A percentile compares a stretch with the other conserved stretches of the same genome.
phyloP scores from a whole-genome alignment of 805 yeast species.

The Nakazawaea molendinolei region DNA sequence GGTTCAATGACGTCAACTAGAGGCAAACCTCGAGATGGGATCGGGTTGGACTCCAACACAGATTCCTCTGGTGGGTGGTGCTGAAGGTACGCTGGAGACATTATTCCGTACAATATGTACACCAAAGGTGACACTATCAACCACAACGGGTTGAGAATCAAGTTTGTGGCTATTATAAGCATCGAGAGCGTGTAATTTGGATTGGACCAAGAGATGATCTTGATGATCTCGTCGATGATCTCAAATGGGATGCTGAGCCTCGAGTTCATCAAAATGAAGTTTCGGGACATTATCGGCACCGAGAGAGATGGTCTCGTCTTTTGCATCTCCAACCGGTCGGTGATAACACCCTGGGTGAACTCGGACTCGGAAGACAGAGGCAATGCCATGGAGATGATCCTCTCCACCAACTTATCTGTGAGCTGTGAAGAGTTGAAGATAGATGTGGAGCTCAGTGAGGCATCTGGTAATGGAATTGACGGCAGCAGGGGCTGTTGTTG shows the following conservation, averaged over 20 bases:
- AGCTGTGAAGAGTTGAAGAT: constrained; percentile 27
- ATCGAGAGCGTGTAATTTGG: constrained; percentile 57
- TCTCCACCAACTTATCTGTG: constrained; percentile 69
- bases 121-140: constrained; percentile 48
- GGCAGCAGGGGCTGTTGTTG: no score
- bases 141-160: constrained; percentile 56
- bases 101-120: constrained; percentile 42
- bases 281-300: constrained; percentile 62
- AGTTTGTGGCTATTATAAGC: constrained; percentile 31
- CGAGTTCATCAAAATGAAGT: constrained; percentile 56
- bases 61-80: constrained; percentile 56
- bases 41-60: constrained; percentile 28
- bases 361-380: constrained; percentile 52
- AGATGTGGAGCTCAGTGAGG: no score
- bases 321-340: constrained; percentile 53
- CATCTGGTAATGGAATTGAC: no score
- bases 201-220: constrained; percentile 56
- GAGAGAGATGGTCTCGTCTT: constrained; percentile 62
- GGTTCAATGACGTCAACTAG: constrained; percentile 44
- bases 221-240: constrained; percentile 47
- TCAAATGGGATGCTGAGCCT: constrained; percentile 58
- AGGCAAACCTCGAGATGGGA: constrained; percentile 46
- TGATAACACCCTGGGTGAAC: constrained; percentile 32
- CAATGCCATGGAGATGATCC: constrained; percentile 62
- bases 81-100: constrained; percentile 61